Percentiles rank a stretch among this genome's conserved stretches.
Conservation (phyloP, 2,329 filamentous ascomycete species). For the Colletotrichum orbiculare region DNA sequence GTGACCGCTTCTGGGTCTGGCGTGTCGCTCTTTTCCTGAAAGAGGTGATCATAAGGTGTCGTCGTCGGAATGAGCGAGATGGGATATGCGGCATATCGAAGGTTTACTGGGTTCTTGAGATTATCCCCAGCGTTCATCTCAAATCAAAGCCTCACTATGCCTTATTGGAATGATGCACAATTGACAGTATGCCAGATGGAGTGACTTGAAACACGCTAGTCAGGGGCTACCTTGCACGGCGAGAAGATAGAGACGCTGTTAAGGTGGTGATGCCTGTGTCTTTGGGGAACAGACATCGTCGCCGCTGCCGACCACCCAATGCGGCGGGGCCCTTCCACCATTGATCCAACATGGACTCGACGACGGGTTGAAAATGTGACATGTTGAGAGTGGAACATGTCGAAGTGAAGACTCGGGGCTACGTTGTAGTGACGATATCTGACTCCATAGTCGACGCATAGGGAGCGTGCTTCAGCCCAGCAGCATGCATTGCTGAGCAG, state of each 20-base stretch:
- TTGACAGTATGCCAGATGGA: slow-evolving; percentile 31
- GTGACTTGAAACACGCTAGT: slow-evolving; percentile 38
- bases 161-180: slow-evolving; percentile 16
- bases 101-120: slow-evolving; percentile 36
- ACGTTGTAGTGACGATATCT: slow-evolving; percentile 17
- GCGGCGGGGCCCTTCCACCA: slow-evolving; percentile 29
- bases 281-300: slow-evolving; percentile 25
- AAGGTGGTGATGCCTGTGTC: slow-evolving; percentile 34
- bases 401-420: slow-evolving; percentile 6
- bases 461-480: slow-evolving; percentile 21
- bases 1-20: slow-evolving; percentile 22
- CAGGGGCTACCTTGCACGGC: slow-evolving; percentile 27
- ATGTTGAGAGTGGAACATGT: slow-evolving; percentile 33
- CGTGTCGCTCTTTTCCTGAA: slow-evolving; percentile 33
- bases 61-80: slow-evolving; percentile 37
- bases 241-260: slow-evolving; percentile 30
- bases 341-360: slow-evolving; percentile 31
- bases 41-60: slow-evolving; percentile 32
- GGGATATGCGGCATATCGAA: slow-evolving; percentile 36
- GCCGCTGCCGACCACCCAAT: slow-evolving; percentile 28
- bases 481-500: neutral
- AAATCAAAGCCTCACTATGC: slow-evolving; percentile 37
- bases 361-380: slow-evolving; percentile 26
- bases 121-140: slow-evolving; percentile 38
- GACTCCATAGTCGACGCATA: slow-evolving; percentile 8